A percentile compares a stretch with the other conserved stretches of the same genome.
phyloP scores from a whole-genome alignment of 1,139 yeast genomes.

The Diutina siamensis region DNA sequence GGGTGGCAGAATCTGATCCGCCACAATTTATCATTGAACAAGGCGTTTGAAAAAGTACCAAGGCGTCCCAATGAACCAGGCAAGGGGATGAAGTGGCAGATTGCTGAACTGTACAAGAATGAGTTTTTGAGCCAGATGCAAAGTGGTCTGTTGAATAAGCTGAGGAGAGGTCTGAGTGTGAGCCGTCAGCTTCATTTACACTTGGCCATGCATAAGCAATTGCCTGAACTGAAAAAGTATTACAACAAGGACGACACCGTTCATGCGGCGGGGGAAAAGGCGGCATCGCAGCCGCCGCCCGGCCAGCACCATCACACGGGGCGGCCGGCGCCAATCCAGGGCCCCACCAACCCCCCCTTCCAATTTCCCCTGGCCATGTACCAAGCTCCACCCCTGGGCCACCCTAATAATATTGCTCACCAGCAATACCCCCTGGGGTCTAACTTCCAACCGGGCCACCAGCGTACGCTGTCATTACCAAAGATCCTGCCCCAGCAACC shows the following conservation, averaged over 20 bases:
- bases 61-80: conserved; percentile 95
- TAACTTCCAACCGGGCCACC: conserved; percentile 1
- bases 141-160: conserved; percentile 60
- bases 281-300: background rate
- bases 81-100: conserved; percentile 99
- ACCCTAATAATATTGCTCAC: background rate
- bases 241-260: conserved; percentile 10
- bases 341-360: background rate
- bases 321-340: background rate
- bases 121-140: conserved; percentile 76
- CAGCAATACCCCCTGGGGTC: background rate
- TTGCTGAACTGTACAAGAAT: conserved; percentile 69
- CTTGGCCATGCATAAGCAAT: conserved; percentile 54
- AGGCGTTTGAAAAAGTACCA: conserved; percentile 91
- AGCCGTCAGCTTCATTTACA: conserved; percentile 69
- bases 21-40: conserved; percentile 69
- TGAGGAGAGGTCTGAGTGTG: conserved; percentile 71
- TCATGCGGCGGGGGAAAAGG: conserved; percentile 9
- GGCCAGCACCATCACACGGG: no score
- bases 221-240: conserved; percentile 36
- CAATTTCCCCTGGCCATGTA: conserved; percentile 1
- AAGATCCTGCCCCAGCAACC: conserved; percentile 6
- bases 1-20: conserved; percentile 84
- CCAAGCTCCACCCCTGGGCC: background rate
- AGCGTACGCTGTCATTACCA: conserved; percentile 2